A percentile compares a stretch with the other conserved stretches of the same genome.
Evolutionary conservation across 2,329 filamentous ascomycete genomes (phyloP).

Genomic region (Geosmithia flava): DNA sequence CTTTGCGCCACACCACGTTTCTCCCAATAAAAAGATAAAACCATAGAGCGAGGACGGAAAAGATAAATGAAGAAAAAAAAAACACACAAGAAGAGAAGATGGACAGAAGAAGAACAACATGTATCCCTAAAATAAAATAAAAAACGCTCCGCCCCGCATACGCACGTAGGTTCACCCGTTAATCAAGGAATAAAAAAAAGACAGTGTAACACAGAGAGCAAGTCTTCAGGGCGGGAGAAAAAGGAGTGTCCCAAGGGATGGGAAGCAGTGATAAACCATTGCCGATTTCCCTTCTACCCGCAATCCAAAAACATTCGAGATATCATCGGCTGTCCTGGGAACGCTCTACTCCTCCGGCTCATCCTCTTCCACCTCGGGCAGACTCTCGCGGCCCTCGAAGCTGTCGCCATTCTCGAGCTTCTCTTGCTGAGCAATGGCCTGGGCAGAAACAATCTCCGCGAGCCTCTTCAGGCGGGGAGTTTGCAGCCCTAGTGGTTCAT

Average conservation of each 20-base stretch:
- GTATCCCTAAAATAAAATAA: not conserved
- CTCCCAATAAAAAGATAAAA: not conserved
- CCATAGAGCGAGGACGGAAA: not conserved
- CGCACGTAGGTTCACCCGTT: not conserved
- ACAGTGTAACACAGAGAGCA: not conserved
- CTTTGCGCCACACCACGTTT: not conserved
- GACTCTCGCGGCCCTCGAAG: slow-evolving; percentile 36
- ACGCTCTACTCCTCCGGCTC: slow-evolving; percentile 14
- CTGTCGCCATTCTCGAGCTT: slow-evolving; percentile 48
- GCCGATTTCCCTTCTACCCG: not conserved
- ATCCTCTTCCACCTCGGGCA: slow-evolving; percentile 38
- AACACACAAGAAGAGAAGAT: not conserved
- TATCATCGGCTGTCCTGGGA: not conserved
- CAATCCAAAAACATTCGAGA: not conserved
- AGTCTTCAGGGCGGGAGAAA: not conserved
- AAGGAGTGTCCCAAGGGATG: too few species aligned
- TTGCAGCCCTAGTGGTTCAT: slow-evolving; percentile 63
- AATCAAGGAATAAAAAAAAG: slow-evolving; percentile 1
- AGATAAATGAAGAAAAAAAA: not conserved
- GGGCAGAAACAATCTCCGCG: slow-evolving; percentile 94
- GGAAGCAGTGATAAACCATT: not conserved
- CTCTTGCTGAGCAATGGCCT: slow-evolving; percentile 92
- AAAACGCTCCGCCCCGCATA: not conserved
- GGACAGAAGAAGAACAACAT: not conserved
- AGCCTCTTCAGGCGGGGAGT: slow-evolving; percentile 88